Base-by-base conservation (phyloP, 176 grass and related monocot species). In the Poa pratensis region DNA sequence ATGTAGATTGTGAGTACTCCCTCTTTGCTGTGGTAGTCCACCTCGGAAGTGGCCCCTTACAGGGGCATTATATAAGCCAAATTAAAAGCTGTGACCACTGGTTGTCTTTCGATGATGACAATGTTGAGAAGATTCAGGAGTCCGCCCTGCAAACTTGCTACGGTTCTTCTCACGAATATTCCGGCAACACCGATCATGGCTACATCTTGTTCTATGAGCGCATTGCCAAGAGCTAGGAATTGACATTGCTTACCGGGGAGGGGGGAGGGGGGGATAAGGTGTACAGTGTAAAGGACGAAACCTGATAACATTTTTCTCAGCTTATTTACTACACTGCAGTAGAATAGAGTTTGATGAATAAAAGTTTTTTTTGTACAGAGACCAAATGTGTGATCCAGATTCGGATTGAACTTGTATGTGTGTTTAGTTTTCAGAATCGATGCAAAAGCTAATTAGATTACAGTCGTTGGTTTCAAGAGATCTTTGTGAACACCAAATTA, bases 11-110 rank as follows among this genome's bases (percentile, higher is more conserved):
- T 0, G 93, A 94, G 83, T 99, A 94, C 73, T 89, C 96, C 7
- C 93, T 99, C 60, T 96, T 99, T 53, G 93, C 96, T 5, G 91
- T 99, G 26, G 96, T 99, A 39, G 90, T 99, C 66, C 96, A 98
- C 75, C 65, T 96, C 16, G 96, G 93, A 11, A 98, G 88, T 9
- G 93, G 93, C 15, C 90, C 96, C 12, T 96, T 96, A 81, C 96
- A 98, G 57, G 93, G 96, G 14, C 96, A 98, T 60, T 98, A 98
- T 76, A 81, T 98, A 50, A 93, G 91, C 82, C 90, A 92, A 18
- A 89, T 98, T 82, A 98, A 98, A 62, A 98, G 93, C 58, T 90
- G 87, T 23, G 84, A 79, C 64, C 81, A 98, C 69, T 98, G 96
- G 96, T 62, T 98, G 59, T 92, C 86, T 42, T 95, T 98, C 22